phyloP scores from a whole-genome alignment of 306 rosid species.

The Vigna reflexopilosa region DNA sequence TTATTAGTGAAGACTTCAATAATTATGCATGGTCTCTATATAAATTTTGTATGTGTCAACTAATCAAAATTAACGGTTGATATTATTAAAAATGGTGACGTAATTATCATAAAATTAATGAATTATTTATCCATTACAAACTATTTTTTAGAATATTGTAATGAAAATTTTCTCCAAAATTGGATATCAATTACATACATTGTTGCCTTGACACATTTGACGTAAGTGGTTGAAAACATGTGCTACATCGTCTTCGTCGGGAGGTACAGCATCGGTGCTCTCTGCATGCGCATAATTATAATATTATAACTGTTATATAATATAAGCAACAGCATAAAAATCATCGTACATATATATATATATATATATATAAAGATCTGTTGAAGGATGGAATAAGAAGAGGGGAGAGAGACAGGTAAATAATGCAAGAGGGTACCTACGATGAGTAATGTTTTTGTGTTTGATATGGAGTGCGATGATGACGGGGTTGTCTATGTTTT shows the following conservation, averaged over 20 bases:
- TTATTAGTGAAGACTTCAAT: no score
- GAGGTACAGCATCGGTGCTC: constrained; percentile 51
- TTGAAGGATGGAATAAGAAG: no score
- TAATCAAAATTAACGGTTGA: no score
- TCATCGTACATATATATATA: not conserved
- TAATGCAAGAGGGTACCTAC: constrained; percentile 76
- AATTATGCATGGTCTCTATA: no score
- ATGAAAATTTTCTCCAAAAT: no score
- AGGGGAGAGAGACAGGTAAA: not conserved
- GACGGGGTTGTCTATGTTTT: constrained; percentile 57
- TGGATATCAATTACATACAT: constrained; percentile 47
- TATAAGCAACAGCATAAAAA: not conserved
- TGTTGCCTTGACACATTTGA: constrained; percentile 62
- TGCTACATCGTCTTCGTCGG: constrained; percentile 48
- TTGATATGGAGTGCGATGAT: constrained; percentile 72
- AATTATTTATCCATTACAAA: no score
- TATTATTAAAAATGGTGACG: no score
- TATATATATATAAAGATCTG: no score
- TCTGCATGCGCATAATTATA: constrained; percentile 46
- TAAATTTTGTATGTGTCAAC: no score
- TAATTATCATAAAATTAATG: no score
- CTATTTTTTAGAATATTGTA: no score
- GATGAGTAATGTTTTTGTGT: constrained; percentile 55
- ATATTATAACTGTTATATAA: not conserved
- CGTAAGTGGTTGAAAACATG: constrained; percentile 68